Evolutionary conservation across 495 filamentous ascomycete genomes (phyloP).

Genomic region (Aspergillus biplanus): DNA sequence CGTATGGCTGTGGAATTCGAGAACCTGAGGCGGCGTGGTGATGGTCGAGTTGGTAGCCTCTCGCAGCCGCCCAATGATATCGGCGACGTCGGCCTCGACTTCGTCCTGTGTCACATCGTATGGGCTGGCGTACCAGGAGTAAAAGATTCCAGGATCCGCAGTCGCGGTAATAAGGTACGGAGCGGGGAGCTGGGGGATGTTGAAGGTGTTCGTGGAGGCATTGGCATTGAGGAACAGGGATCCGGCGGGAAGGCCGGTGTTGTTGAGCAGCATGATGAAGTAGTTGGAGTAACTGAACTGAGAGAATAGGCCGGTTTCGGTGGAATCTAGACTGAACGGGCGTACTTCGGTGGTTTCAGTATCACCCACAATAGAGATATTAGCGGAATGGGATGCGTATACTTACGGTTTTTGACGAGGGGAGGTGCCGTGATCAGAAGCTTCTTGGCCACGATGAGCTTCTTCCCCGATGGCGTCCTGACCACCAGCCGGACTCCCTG

Average conservation of each 20-base stretch:
- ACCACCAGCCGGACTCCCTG: slow-evolving; percentile 31
- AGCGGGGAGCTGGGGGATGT: too few relatives aligned
- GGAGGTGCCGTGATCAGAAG: slow-evolving; percentile 45
- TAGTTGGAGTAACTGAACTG: too few relatives aligned
- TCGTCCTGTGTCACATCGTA: neutral
- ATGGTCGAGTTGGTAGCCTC: neutral
- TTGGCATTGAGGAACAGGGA: too few relatives aligned
- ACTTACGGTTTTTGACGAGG: slow-evolving; percentile 24
- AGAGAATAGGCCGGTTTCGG: too few relatives aligned
- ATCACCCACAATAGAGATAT: too few relatives aligned
- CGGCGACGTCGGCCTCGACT: neutral
- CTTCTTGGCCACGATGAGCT: slow-evolving; percentile 46
- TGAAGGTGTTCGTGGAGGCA: too few relatives aligned
- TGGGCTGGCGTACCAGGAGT: slow-evolving; percentile 18
- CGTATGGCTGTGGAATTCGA: slow-evolving; percentile 27
- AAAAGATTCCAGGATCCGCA: slow-evolving; percentile 9
- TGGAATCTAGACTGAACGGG: too few relatives aligned
- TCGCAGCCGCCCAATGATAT: neutral
- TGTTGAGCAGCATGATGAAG: too few relatives aligned
- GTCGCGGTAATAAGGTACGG: too few relatives aligned
- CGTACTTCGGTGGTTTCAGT: too few relatives aligned
- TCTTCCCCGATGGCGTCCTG: slow-evolving; percentile 39
- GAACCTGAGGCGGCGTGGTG: slow-evolving; percentile 25
- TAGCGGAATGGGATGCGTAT: too few relatives aligned
- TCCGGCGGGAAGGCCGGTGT: too few relatives aligned